A percentile compares a stretch with the other conserved stretches of the same genome.
phyloP scores from a whole-genome alignment of 2,329 filamentous ascomycete genomes.

The Pyrenophora graminea region DNA sequence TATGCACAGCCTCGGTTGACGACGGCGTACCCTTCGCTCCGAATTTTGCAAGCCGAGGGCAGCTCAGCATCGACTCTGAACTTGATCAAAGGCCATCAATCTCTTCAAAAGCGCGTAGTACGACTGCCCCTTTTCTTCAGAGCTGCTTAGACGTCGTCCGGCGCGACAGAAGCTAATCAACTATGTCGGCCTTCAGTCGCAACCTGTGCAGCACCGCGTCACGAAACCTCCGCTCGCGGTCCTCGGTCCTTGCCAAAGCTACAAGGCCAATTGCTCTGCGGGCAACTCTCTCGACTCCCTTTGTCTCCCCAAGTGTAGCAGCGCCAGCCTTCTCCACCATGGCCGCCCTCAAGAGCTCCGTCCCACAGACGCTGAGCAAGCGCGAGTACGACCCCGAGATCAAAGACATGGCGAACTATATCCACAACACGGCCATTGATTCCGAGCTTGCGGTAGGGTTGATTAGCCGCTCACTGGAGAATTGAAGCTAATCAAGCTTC shows the following conservation, averaged over 20 bases:
- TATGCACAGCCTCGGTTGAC: constrained; percentile 36
- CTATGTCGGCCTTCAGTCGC: constrained; percentile 50
- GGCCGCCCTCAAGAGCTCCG: constrained; percentile 43
- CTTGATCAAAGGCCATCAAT: constrained; percentile 26
- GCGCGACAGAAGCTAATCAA: constrained; percentile 45
- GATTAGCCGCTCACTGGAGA: neutral
- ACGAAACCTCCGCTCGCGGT: constrained; percentile 44
- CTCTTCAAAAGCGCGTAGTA: constrained; percentile 37
- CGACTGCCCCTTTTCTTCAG: constrained; percentile 36
- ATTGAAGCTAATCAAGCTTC: constrained; percentile 20
- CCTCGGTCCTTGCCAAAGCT: constrained; percentile 40
- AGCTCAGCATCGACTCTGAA: constrained; percentile 24
- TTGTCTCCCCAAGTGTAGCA: constrained; percentile 27
- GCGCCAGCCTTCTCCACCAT: constrained; percentile 45
- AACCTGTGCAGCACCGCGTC: constrained; percentile 47
- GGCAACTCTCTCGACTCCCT: constrained; percentile 27
- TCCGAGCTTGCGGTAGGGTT: constrained; percentile 86
- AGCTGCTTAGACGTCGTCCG: constrained; percentile 40
- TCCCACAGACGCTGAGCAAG: constrained; percentile 36
- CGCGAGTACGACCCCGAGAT: constrained; percentile 86
- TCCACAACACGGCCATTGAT: constrained; percentile 87
- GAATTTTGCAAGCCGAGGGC: constrained; percentile 33
- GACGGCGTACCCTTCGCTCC: constrained; percentile 34
- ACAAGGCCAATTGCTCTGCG: constrained; percentile 44
- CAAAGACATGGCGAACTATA: constrained; percentile 91